These are phyloP conservation scores for Geranium incanum DNA, from an alignment of 441 rosid species.

Conservation along the genomic window DNA sequence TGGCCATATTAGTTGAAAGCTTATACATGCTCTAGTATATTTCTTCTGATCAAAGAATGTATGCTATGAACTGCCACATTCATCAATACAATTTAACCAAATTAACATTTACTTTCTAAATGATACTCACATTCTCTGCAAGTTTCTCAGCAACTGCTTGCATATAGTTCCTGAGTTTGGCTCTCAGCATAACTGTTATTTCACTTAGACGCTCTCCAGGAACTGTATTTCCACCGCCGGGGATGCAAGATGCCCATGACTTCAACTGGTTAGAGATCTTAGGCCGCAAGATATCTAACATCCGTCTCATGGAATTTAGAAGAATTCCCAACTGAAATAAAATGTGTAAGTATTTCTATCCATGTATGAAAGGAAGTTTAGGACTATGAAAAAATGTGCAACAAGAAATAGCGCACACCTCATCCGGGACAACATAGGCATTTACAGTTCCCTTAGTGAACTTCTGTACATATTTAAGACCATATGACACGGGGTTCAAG, in stretches of 20 bases:
- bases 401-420: slow-evolving; percentile 37
- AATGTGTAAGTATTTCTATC: slow-evolving; percentile 11
- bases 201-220: slow-evolving; percentile 91
- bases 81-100: not conserved
- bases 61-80: not conserved
- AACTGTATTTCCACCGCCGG: slow-evolving; percentile 65
- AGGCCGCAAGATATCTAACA: slow-evolving; percentile 58
- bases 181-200: slow-evolving; percentile 86
- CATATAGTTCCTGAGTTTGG: slow-evolving; percentile 76
- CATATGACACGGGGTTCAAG: slow-evolving; percentile 72
- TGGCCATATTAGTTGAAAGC: not conserved
- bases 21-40: not conserved
- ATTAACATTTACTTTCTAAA: not conserved
- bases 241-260: slow-evolving; percentile 58
- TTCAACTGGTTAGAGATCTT: slow-evolving; percentile 60
- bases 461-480: slow-evolving; percentile 83
- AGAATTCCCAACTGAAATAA: slow-evolving; percentile 63
- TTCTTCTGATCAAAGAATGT: not conserved
- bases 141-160: slow-evolving; percentile 91
- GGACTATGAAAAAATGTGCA: slow-evolving; percentile 8
- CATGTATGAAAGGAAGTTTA: slow-evolving; percentile 13
- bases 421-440: slow-evolving; percentile 72
- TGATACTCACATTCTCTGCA: slow-evolving; percentile 74
- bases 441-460: slow-evolving; percentile 73
- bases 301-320: slow-evolving; percentile 78